Evolutionary conservation across 352 stramenopile species (phyloP).

Genomic region (Globisporangium okanoganense): DNA sequence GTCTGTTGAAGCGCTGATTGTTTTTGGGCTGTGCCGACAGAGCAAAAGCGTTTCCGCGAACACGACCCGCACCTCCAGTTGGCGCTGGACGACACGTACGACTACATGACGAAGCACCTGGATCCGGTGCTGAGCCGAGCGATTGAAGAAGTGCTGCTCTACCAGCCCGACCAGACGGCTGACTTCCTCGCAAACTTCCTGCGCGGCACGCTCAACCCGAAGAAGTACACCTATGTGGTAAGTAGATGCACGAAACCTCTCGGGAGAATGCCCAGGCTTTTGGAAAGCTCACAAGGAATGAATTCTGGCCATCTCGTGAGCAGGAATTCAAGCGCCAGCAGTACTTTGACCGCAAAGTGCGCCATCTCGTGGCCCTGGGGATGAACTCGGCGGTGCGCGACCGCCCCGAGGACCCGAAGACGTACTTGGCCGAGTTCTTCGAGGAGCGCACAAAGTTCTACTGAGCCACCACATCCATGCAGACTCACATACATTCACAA

Average conservation of each 20-base stretch:
- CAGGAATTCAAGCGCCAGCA: conserved; percentile 65
- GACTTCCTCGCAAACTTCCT: conserved; percentile 69
- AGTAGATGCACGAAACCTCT: conserved; percentile 1
- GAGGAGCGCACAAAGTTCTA: conserved; percentile 68
- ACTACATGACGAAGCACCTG: conserved; percentile 67
- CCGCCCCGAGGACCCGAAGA: conserved; percentile 39
- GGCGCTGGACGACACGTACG: conserved; percentile 53
- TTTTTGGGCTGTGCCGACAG: conserved; percentile 19
- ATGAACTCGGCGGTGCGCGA: conserved; percentile 65
- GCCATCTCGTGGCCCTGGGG: conserved; percentile 54
- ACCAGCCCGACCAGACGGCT: conserved; percentile 68
- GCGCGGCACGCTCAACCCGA: conserved; percentile 58
- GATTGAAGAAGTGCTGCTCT: conserved; percentile 67
- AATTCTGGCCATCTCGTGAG: not conserved
- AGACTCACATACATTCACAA: not conserved
- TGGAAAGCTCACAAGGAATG: not conserved
- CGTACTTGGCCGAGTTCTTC: conserved; percentile 68
- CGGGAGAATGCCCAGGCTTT: not conserved
- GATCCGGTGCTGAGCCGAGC: conserved; percentile 58
- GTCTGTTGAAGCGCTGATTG: not conserved
- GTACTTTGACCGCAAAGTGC: conserved; percentile 80
- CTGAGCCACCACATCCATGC: conserved; percentile 15
- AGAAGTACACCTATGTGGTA: conserved; percentile 76
- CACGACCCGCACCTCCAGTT: conserved; percentile 49
- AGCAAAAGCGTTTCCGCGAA: conserved; percentile 52